phyloP scores from a whole-genome alignment of 73 alveolate species.

The Vitrella brassicaformis region DNA sequence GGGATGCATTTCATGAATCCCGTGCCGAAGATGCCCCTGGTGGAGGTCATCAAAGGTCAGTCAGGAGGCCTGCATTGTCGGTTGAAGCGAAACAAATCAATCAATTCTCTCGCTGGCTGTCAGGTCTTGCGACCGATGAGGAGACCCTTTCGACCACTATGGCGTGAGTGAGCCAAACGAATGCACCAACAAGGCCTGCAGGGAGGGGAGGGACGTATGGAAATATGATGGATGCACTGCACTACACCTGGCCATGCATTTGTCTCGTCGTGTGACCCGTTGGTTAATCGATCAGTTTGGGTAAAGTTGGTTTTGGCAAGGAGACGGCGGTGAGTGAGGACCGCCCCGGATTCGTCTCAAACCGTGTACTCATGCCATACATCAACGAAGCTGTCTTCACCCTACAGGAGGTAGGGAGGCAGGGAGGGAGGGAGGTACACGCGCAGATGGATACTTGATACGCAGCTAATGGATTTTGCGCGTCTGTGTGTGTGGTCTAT shows the following conservation, averaged over 20 bases:
- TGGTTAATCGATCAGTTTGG: too few relatives aligned
- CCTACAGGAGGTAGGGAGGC: constrained; percentile 81
- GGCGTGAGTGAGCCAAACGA: constrained; percentile 58
- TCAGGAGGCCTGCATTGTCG: too few relatives aligned
- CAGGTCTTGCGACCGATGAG: constrained; percentile 68
- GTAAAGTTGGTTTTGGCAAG: too few relatives aligned
- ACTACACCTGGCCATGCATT: too few relatives aligned
- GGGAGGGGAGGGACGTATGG: too few relatives aligned
- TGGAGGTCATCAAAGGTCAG: constrained; percentile 81
- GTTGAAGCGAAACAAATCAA: too few relatives aligned
- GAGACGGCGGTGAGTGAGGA: constrained; percentile 61
- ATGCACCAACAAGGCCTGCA: too few relatives aligned
- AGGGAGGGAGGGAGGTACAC: constrained; percentile 26
- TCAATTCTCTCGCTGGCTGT: too few relatives aligned
- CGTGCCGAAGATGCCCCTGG: constrained; percentile 89
- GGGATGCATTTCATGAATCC: constrained; percentile 97
- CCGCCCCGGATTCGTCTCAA: constrained; percentile 81
- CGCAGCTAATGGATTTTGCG: background rate
- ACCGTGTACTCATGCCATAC: constrained; percentile 84
- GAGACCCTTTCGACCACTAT: constrained; percentile 60
- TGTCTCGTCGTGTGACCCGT: too few relatives aligned
- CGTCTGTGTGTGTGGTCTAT: background rate
- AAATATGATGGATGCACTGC: too few relatives aligned
- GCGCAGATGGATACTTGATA: background rate
- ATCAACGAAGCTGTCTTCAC: constrained; percentile 81